Conservation (phyloP, 306 rosid species). For the Cicer arietinum region DNA sequence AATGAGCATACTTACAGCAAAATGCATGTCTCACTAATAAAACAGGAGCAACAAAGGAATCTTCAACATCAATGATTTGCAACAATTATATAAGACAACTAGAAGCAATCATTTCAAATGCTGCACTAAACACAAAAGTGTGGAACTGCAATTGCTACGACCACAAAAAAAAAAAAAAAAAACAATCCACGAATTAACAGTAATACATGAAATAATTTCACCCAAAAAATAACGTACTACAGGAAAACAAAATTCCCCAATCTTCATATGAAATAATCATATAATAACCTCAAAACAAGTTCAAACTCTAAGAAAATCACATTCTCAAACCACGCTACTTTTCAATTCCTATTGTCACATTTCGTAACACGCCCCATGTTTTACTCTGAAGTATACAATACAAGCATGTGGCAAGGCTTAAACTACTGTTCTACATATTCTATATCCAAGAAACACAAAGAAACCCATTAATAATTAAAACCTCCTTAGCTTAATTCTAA, state of each 20-base stretch:
- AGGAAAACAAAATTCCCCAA: constrained; percentile 16
- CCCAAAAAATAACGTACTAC: neutral
- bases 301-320: constrained; percentile 1
- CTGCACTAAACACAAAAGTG: neutral
- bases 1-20: constrained; percentile 4
- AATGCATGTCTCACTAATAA: constrained; percentile 27
- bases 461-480: constrained; percentile 12
- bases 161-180: neutral
- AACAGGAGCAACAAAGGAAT: constrained; percentile 13
- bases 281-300: constrained; percentile 26
- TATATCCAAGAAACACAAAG: neutral
- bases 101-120: constrained; percentile 26
- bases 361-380: neutral
- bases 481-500: neutral
- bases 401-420: neutral
- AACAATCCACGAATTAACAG: neutral
- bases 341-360: neutral
- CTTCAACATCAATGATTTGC: constrained; percentile 11
- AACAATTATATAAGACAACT: neutral
- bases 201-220: neutral
- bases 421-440: neutral
- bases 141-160: neutral
- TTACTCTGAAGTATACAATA: neutral
- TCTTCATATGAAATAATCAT: neutral
- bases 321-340: neutral